Base-by-base conservation (phyloP, 1,284 basidiomycete genomes). In the Marasmius sp. region DNA sequence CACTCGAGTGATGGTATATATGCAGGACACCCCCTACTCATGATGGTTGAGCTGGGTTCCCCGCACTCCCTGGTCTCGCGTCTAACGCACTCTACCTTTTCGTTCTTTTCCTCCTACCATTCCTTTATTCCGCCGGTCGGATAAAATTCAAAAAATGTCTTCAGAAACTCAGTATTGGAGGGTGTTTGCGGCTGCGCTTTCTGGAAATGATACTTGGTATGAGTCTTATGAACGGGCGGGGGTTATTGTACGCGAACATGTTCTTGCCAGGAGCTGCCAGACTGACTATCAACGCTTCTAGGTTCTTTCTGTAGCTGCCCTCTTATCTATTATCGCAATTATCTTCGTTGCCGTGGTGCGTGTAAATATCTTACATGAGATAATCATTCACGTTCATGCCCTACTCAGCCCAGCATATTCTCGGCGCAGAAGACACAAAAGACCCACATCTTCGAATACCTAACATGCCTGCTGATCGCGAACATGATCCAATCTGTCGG, bases 401-500 rank as follows among this genome's bases (percentile, higher is more conserved):
- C 16, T 18, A 16, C 5, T 16, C 18, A 54, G 52, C 10, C 34
- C 14, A 16, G 37, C 34, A 11, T 38, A 10, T 9, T 57, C 5
- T 54, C 57, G 41, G 58, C 62, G 6, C 51, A 50, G 6, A 61
- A 56, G 50, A 45, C 59, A 43, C 34, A 12, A 5, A 56, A 52
- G 18, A 64, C 59, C 1, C 59, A 64, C 22, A n/a, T 64, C 2
- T 64, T 64, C 39, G 59, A 57, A 45, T 57, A 63, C 18, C 64
- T 69, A 34, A 33, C 74, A 16, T 81, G 77, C 8, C 72, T 83
- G 1, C 68, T 83, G 3, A 22, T 77, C 6, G 75, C 78, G 47
- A 81, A 82, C 63, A 58, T 77, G 22, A 51, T 83, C 43, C 80
- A 82, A 65, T 72, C 76, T 10, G 66, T 77, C 16, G 80, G 77